Conservation (phyloP, 164 flowering plant genomes). For the Taxillus chinensis region DNA sequence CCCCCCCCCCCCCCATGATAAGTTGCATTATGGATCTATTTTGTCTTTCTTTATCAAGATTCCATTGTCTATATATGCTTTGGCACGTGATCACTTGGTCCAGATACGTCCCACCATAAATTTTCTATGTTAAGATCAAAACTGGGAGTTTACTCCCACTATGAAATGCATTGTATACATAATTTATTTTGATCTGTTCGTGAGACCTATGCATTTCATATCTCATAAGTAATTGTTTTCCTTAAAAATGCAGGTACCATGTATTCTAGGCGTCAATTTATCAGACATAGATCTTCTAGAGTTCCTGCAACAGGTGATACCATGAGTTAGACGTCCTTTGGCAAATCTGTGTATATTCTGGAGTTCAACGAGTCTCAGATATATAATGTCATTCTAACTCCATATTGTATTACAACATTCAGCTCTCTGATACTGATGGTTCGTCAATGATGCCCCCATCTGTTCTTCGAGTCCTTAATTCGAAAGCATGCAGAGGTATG, state of each 20-base stretch:
- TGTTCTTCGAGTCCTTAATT: conserved; percentile 71
- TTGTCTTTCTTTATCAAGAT: neutral
- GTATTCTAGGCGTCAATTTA: conserved; percentile 82
- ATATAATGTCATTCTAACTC: conserved; percentile 5
- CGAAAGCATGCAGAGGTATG: conserved; percentile 92
- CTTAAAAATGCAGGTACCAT: conserved; percentile 64
- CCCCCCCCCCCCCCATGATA: no score
- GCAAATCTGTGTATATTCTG: neutral
- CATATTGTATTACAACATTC: conserved; percentile 7
- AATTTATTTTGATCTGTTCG: no score
- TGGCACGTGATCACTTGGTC: no score
- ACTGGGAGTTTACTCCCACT: no score
- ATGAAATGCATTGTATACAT: no score
- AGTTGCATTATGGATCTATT: neutral
- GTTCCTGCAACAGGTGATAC: conserved; percentile 79
- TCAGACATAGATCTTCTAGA: conserved; percentile 76
- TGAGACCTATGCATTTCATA: no score
- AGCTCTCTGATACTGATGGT: conserved; percentile 97
- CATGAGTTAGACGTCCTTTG: neutral
- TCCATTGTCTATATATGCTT: neutral
- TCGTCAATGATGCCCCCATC: conserved; percentile 84
- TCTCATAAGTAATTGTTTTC: neutral
- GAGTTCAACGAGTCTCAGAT: neutral
- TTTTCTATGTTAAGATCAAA: no score
- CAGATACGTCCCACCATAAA: no score